These are phyloP conservation scores for Wallacemonas sp. DNA, from an alignment of 208 protist genomes.

Conservation along the genomic window DNA sequence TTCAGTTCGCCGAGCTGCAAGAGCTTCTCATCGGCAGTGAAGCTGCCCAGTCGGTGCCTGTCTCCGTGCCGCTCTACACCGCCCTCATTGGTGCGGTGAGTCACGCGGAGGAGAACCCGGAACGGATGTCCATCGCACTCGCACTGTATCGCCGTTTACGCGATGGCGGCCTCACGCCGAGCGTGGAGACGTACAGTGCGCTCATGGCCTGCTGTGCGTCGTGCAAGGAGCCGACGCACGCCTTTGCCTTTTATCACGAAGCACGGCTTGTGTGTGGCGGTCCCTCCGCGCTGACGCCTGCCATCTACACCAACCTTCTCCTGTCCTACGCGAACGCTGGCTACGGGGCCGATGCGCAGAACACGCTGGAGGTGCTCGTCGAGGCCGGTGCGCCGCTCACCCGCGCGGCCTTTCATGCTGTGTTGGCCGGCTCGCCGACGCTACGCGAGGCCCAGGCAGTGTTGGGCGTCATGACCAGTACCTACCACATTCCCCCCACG, in stretches of 20 bases:
- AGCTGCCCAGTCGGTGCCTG: conserved; percentile 47
- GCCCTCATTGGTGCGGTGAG: conserved; percentile 70
- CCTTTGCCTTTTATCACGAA: conserved; percentile 88
- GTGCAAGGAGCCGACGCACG: conserved; percentile 64
- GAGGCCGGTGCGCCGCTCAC: conserved; percentile 79
- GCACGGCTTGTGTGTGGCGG: conserved; percentile 57
- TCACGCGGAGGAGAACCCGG: conserved; percentile 47
- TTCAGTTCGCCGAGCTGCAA: conserved; percentile 64
- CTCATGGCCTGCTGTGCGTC: conserved; percentile 77
- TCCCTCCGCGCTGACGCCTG: conserved; percentile 38
- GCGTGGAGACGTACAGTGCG: conserved; percentile 68
- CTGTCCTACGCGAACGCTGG: conserved; percentile 60
- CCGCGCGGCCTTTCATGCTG: conserved; percentile 74
- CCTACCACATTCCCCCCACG: conserved; percentile 63
- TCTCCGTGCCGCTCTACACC: conserved; percentile 78
- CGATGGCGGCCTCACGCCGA: conserved; percentile 50
- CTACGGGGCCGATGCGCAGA: conserved; percentile 65
- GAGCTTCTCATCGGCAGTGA: conserved; percentile 57
- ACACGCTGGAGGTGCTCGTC: conserved; percentile 74
- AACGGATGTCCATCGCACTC: conserved; percentile 68
- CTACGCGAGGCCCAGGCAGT: conserved; percentile 75
- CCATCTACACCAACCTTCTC: conserved; percentile 80
- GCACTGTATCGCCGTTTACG: conserved; percentile 80
- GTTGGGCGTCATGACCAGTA: conserved; percentile 59
- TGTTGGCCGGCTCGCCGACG: conserved; percentile 52